Base-by-base conservation (phyloP, 768 basidiomycete species). In the Pleurotus tuber-regium region DNA sequence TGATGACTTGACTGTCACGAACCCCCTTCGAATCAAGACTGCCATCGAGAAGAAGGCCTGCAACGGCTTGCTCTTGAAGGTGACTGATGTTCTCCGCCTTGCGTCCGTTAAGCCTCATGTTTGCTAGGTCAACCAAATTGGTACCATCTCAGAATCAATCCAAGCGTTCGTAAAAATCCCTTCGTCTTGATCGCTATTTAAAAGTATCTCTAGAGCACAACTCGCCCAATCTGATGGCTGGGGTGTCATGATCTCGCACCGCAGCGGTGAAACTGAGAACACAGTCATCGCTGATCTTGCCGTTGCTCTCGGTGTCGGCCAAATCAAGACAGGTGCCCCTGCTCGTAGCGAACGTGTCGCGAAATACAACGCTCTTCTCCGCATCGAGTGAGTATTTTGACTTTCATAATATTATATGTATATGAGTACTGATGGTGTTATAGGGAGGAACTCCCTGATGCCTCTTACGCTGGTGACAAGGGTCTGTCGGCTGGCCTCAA, bases 91-190 rank as follows among this genome's bases (percentile, higher is more conserved):
- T n/a, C n/a, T n/a, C n/a, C n/a, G n/a, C n/a, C n/a, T n/a, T n/a
- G n/a, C n/a, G n/a, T n/a, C n/a, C n/a, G n/a, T n/a, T n/a, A n/a
- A n/a, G n/a, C n/a, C n/a, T n/a, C n/a, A n/a, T n/a, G n/a, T n/a
- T n/a, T n/a, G n/a, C n/a, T n/a, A n/a, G n/a, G 89, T 98, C 72
- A 98, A 98, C 83, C 96, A 99, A 73, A 98, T 98, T 66, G 97
- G 97, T 63, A 95, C 95, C 57, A 93, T 99, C 72, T 92, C 92
- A 40, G 96, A 99, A 75, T 96, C 96, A 21, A 97, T 99, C 74
- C 93, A 97, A 70, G 96, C 96, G 92, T 96, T 62, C 53, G 92
- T 83, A 33, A 40, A 43, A n/a, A 14, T 38, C 29, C 18, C 23
- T 31, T 48, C 4, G 43, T 9, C 41, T 23, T 54, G 24, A 43